Base-by-base conservation (phyloP, 2,329 filamentous ascomycete genomes). In the Tolypocladium tropicale region DNA sequence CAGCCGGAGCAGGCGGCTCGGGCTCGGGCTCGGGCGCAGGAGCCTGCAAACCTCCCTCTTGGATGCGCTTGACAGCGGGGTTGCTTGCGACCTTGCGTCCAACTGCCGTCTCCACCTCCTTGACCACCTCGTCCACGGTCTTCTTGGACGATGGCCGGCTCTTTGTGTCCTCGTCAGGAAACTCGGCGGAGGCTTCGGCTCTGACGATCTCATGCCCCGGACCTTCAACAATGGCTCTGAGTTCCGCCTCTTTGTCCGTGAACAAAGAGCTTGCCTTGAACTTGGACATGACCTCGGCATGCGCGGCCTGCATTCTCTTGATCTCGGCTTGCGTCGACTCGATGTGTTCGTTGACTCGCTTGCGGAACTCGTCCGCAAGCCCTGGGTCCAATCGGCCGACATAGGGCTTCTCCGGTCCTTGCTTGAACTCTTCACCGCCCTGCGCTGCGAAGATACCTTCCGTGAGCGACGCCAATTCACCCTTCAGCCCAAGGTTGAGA, bases 331-430 rank as follows among this genome's bases (percentile, higher is more conserved):
- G 83, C 53, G 89, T 88, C 32, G 88, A 82, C 10, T 82, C 79
- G 12, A 94, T 79, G 65, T 88, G 87, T 52, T 87, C 82, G 25
- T 82, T 75, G 2, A 92, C 88, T 37, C 91, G 84, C 66, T 88
- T 86, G 56, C 88, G 85, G 70, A 97, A 96, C 62, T 94, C 87
- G 49, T 90, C 86, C 1, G 92, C 83, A 64, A 93, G 83, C n/a
- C 83, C 88, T 3, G 84, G 74, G 58, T 90, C 87, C 53, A 96
- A 74, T 25, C 83, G 82, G 4, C 70, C 70, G 16, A 83, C 78
- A 56, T 87, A 83, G 48, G 84, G 81, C 60, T 84, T 79, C 53
- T 84, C 81, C 0, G 75, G 72, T 4, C 71, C 64, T 30, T 76
- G 70, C 25, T 71, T 74, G 21, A 70, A 65, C 0, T 74, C 75